Evolutionary conservation across 768 basidiomycete genomes (phyloP).

Genomic region (Coprinopsis strossmayeri): DNA sequence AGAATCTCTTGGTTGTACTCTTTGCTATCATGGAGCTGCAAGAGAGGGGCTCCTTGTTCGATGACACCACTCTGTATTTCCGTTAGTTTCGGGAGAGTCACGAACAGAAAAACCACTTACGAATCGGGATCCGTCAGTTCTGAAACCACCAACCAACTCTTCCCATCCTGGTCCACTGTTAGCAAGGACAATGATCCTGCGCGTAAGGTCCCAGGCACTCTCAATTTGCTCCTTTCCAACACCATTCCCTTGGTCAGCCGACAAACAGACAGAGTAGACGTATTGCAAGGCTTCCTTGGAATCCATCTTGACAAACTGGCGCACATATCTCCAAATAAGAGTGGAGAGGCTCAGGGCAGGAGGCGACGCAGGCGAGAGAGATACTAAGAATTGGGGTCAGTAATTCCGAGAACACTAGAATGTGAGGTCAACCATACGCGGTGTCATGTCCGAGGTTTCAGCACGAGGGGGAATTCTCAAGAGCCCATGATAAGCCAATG

Average conservation of each 20-base stretch:
- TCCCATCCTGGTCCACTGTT: slow-evolving; percentile 84
- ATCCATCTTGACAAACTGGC: slow-evolving; percentile 89
- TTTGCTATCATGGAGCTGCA: slow-evolving; percentile 59
- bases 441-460: slow-evolving; percentile 81
- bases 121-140: slow-evolving; percentile 83
- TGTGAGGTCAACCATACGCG: slow-evolving; percentile 34
- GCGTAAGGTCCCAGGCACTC: slow-evolving; percentile 71
- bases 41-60: slow-evolving; percentile 72
- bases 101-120: slow-evolving; percentile 38
- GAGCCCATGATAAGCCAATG: slow-evolving; percentile 88
- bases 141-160: slow-evolving; percentile 89
- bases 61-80: slow-evolving; percentile 69
- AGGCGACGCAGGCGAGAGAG: slow-evolving; percentile 57
- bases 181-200: slow-evolving; percentile 72
- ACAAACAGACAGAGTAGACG: slow-evolving; percentile 79
- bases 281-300: slow-evolving; percentile 94
- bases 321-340: slow-evolving; percentile 87
- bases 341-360: slow-evolving; percentile 79
- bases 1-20: slow-evolving; percentile 83
- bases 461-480: slow-evolving; percentile 76
- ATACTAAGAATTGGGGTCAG: too few species aligned
- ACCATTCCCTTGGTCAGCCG: slow-evolving; percentile 59
- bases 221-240: slow-evolving; percentile 84
- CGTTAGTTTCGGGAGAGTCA: background rate
- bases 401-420: background rate